phyloP scores from a whole-genome alignment of 2,329 filamentous ascomycete species.

The Diplodia seriata region DNA sequence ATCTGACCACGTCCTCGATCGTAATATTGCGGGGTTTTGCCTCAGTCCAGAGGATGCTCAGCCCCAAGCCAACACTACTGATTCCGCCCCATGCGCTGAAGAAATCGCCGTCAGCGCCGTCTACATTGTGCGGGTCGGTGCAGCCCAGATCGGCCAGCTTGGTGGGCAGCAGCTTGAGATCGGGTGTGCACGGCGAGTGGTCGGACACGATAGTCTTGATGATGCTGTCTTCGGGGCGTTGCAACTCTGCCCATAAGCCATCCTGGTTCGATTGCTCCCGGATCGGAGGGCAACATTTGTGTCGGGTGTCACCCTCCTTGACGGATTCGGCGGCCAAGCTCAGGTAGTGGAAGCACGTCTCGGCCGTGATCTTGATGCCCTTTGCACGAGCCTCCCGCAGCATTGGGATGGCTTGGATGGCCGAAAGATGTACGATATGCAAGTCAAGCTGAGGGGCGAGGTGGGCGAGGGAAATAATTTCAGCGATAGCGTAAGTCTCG shows the following conservation, averaged over 20 bases:
- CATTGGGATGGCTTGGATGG: slow-evolving; percentile 84
- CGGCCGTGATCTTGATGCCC: slow-evolving; percentile 87
- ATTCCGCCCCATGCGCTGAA: slow-evolving; percentile 97
- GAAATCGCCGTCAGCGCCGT: slow-evolving; percentile 75
- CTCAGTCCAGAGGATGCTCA: slow-evolving; percentile 88
- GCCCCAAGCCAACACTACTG: slow-evolving; percentile 87
- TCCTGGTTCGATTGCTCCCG: slow-evolving; percentile 82
- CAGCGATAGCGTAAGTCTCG: slow-evolving; percentile 87
- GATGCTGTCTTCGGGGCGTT: slow-evolving; percentile 66
- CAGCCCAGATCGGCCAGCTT: slow-evolving; percentile 64
- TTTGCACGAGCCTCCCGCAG: slow-evolving; percentile 73
- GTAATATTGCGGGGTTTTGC: slow-evolving; percentile 64
- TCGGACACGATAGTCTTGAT: slow-evolving; percentile 93
- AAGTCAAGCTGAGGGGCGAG: slow-evolving; percentile 82
- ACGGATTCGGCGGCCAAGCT: slow-evolving; percentile 83
- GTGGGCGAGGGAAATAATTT: slow-evolving; percentile 82
- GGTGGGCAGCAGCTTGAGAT: slow-evolving; percentile 84
- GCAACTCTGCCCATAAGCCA: slow-evolving; percentile 83
- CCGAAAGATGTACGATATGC: slow-evolving; percentile 92
- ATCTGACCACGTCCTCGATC: slow-evolving; percentile 79
- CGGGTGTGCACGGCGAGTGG: slow-evolving; percentile 94
- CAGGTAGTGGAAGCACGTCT: slow-evolving; percentile 96
- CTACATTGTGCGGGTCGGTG: slow-evolving; percentile 38
- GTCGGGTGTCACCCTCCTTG: slow-evolving; percentile 82
- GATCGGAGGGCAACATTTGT: slow-evolving; percentile 96